Evolutionary conservation across 1,139 yeast species (phyloP).

Genomic region (Scheffersomyces cryptocercus): DNA sequence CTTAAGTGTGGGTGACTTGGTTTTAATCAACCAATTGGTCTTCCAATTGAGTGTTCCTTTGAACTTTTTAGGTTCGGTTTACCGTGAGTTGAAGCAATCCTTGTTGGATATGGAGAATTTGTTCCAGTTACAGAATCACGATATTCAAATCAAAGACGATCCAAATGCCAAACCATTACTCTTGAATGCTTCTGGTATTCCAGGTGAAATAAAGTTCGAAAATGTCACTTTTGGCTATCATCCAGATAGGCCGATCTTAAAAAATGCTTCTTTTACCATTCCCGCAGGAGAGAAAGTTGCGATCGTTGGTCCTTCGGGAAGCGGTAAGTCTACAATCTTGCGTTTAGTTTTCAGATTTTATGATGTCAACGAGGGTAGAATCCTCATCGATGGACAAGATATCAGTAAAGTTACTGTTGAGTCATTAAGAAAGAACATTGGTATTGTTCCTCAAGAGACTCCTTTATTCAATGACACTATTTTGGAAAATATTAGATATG

Average conservation of each 20-base stretch:
- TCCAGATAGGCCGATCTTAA: conserved; percentile 81
- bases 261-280: conserved; percentile 77
- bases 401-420: conserved; percentile 74
- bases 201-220: conserved; percentile 82
- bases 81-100: conserved; percentile 91
- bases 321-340: conserved; percentile 91
- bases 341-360: conserved; percentile 82
- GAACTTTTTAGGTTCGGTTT: conserved; percentile 92
- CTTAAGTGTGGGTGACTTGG: conserved; percentile 92
- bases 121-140: conserved; percentile 77
- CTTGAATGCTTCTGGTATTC: conserved; percentile 34
- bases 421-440: conserved; percentile 70
- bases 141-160: conserved; percentile 62
- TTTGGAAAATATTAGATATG: conserved; percentile 84
- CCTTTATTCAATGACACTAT: conserved; percentile 93
- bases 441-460: conserved; percentile 97
- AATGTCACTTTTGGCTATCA: conserved; percentile 93
- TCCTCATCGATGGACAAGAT: conserved; percentile 88
- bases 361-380: conserved; percentile 77
- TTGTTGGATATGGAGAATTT: conserved; percentile 90
- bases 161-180: conserved; percentile 62
- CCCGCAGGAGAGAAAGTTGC: conserved; percentile 94
- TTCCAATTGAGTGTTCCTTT: conserved; percentile 94
- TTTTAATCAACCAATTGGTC: conserved; percentile 92
- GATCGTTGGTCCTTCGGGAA: conserved; percentile 92